Conservation (phyloP, 805 yeast species). For the Hanseniaspora pseudoguilliermondii region DNA sequence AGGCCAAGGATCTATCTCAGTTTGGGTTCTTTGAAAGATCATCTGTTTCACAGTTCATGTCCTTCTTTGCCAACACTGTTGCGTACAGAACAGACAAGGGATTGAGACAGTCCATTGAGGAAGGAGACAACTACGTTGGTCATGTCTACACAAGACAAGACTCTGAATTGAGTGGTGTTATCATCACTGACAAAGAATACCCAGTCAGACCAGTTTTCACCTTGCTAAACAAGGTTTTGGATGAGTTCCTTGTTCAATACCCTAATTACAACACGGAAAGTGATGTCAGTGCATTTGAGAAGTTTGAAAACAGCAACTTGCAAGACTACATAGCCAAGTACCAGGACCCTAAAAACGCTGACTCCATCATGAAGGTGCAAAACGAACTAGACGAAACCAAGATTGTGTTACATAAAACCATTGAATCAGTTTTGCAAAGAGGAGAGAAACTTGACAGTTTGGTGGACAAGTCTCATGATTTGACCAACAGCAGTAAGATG, state of each 20-base stretch:
- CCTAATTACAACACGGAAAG: slow-evolving; percentile 48
- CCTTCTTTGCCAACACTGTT: slow-evolving; percentile 84
- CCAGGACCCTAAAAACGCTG: slow-evolving; percentile 96
- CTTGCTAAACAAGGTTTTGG: slow-evolving; percentile 74
- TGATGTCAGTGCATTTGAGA: slow-evolving; percentile 24
- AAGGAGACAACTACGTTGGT: slow-evolving; percentile 71
- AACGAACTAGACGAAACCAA: slow-evolving; percentile 96
- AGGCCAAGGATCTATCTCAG: slow-evolving; percentile 69
- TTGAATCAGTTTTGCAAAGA: slow-evolving; percentile 84
- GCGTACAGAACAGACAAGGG: slow-evolving; percentile 78
- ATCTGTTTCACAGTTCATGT: slow-evolving; percentile 82
- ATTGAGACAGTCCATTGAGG: slow-evolving; percentile 89
- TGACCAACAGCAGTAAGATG: slow-evolving; percentile 78
- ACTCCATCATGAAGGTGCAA: slow-evolving; percentile 91
- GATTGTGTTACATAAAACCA: slow-evolving; percentile 88
- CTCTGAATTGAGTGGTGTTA: slow-evolving; percentile 57
- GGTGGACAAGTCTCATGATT: slow-evolving; percentile 90
- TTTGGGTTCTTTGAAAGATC: slow-evolving; percentile 81
- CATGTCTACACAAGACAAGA: slow-evolving; percentile 93
- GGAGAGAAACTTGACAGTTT: slow-evolving; percentile 91
- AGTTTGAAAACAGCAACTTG: slow-evolving; percentile 26
- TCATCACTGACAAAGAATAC: slow-evolving; percentile 88
- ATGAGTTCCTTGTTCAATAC: slow-evolving; percentile 75
- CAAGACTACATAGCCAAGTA: slow-evolving; percentile 59
- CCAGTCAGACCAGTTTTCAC: slow-evolving; percentile 96